A percentile compares a stretch with the other conserved stretches of the same genome.
Conservation (phyloP, 768 basidiomycete species). For the Suillus cothurnatus region DNA sequence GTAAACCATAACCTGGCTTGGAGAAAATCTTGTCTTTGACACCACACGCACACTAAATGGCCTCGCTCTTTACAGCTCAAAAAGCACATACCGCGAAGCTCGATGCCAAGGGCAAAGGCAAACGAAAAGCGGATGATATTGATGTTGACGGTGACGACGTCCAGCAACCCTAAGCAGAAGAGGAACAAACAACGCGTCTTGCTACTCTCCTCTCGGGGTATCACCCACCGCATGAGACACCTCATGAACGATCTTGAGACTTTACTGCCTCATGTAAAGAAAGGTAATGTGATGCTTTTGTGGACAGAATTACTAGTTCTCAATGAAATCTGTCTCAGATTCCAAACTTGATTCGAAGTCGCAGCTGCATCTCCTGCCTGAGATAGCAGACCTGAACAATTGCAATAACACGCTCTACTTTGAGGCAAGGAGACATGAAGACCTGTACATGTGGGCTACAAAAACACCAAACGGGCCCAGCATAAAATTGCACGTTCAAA, state of each 20-base stretch:
- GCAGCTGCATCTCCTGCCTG: conserved; percentile 88
- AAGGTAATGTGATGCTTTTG: conserved; percentile 59
- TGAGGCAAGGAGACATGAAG: conserved; percentile 93
- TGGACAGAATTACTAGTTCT: not conserved
- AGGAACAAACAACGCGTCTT: conserved; percentile 96
- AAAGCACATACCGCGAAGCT: conserved; percentile 56
- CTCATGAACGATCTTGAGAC: conserved; percentile 93
- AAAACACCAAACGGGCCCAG: conserved; percentile 98
- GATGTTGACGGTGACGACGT: conserved; percentile 55
- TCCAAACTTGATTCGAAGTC: conserved; percentile 98
- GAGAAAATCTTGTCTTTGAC: not conserved
- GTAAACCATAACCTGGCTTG: conserved; percentile 17
- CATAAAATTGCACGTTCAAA: conserved; percentile 97
- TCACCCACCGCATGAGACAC: conserved; percentile 96
- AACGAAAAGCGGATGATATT: conserved; percentile 66
- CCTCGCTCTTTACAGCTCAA: conserved; percentile 64
- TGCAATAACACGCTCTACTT: conserved; percentile 98
- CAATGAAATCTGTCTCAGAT: conserved; percentile 50
- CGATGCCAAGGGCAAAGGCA: conserved; percentile 46
- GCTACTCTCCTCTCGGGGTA: conserved; percentile 88
- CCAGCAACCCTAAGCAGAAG: conserved; percentile 50
- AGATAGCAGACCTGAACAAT: conserved; percentile 95
- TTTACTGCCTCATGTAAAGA: conserved; percentile 93
- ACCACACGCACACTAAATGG: conserved; percentile 42
- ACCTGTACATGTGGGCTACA: conserved; percentile 94